A percentile compares a stretch with the other conserved stretches of the same genome.
These are phyloP conservation scores for Phytophthora multivora DNA, from an alignment of 352 stramenopile species.

Conservation along the genomic window DNA sequence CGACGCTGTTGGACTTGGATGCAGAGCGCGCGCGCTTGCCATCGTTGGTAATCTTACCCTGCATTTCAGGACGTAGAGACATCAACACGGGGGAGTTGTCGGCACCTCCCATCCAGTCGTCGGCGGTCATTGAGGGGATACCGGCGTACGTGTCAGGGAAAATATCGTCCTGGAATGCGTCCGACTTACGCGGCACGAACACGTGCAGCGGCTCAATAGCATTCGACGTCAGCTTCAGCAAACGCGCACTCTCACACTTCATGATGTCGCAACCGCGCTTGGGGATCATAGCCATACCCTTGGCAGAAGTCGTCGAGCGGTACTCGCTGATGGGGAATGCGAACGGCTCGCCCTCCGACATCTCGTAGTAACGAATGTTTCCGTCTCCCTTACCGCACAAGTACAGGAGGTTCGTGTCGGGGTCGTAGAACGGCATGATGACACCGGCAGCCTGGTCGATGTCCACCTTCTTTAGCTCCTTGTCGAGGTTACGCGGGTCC, in stretches of 20 bases:
- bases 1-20: conserved; percentile 46
- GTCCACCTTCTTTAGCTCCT: conserved; percentile 94
- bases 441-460: conserved; percentile 98
- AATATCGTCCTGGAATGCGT: conserved; percentile 99
- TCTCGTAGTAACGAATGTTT: conserved; percentile 99
- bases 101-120: conserved; percentile 95
- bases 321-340: conserved; percentile 95
- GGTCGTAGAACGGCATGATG: conserved; percentile 99
- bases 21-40: conserved; percentile 72
- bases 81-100: conserved; percentile 94
- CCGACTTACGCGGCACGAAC: conserved; percentile 97
- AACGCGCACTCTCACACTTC: conserved; percentile 95
- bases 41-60: conserved; percentile 87
- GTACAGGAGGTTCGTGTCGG: conserved; percentile 98
- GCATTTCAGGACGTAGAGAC: conserved; percentile 91
- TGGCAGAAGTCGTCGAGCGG: conserved; percentile 94
- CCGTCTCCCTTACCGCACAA: conserved; percentile 97
- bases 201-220: conserved; percentile 97
- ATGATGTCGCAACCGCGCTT: conserved; percentile 99
- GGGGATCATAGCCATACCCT: conserved; percentile 98
- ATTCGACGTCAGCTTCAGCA: conserved; percentile 96
- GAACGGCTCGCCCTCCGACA: conserved; percentile 95
- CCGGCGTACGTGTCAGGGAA: conserved; percentile 97
- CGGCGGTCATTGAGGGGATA: conserved; percentile 93
- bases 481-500: conserved; percentile 90